Evolutionary conservation across 306 rosid species (phyloP).

Genomic region (Vigna trinervia): DNA sequence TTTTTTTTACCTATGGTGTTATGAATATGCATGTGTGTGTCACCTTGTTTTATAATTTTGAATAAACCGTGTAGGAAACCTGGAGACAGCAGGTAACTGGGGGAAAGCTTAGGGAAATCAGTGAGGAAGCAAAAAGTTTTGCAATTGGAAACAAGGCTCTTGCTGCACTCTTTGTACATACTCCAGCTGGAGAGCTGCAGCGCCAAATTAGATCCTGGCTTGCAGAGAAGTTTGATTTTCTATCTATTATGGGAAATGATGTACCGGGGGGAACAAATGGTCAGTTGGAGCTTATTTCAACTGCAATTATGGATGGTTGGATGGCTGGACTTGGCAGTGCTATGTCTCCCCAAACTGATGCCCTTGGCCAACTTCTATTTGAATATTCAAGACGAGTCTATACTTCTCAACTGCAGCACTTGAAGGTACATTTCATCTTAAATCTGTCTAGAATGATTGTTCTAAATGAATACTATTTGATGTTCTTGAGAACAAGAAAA

Average conservation of each 20-base stretch:
- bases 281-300: conserved; percentile 89
- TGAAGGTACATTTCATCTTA: conserved; percentile 63
- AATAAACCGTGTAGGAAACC: conserved; percentile 60
- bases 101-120: conserved; percentile 83
- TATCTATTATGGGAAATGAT: conserved; percentile 70
- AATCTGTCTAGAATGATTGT: conserved; percentile 22
- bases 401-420: conserved; percentile 83
- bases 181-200: conserved; percentile 93
- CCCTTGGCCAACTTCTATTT: conserved; percentile 82
- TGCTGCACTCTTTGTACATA: conserved; percentile 88
- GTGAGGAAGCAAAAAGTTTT: conserved; percentile 81
- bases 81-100: conserved; percentile 84
- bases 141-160: conserved; percentile 75
- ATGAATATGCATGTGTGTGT: neutral
- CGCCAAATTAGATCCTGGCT: conserved; percentile 90
- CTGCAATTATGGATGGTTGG: conserved; percentile 96
- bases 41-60: conserved; percentile 27
- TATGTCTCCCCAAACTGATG: conserved; percentile 78
- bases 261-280: conserved; percentile 72
- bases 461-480: neutral
- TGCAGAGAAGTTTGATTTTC: conserved; percentile 76
- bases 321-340: conserved; percentile 95
- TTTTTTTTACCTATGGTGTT: neutral
- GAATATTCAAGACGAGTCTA: conserved; percentile 77
- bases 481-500: conserved; percentile 10